Base-by-base conservation (phyloP, 441 rosid genomes). In the Melastoma candidum region DNA sequence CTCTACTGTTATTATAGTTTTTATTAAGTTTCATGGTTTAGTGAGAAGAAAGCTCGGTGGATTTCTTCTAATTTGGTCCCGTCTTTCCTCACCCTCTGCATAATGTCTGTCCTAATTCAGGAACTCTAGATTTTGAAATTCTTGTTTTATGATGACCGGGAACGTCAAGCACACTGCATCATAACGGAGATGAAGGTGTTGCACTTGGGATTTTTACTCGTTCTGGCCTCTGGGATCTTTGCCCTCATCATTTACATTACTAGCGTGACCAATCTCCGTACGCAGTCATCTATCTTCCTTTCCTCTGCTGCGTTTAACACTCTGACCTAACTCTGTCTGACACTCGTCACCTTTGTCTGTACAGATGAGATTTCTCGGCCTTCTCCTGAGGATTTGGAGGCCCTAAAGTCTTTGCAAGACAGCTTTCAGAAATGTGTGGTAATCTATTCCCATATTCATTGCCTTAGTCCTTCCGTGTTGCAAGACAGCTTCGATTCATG, bases 401-500 rank as follows among this genome's bases (percentile, higher is more conserved):
- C 97, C 7, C 63, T 93, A 77, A 80, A 67, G 60, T 78, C 86
- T 47, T 63, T 88, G 14, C 95, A 80, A 67, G 70, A 27, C 68
- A 72, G 61, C 62, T 93, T 93, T 70, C 74, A 71, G 68, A 89
- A 89, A 77, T 93, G 96, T 69, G 95, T 93, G 72, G 96, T 93
- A 72, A 78, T 87, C 75, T 12, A 8, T 49, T 44, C 14, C n/a
- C 25, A 12, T 45, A 12, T 24, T 44, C 12, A 2, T 7, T 2
- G 27, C 44, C 29, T 54, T 1, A 4, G 9, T 13, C 36, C 11
- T 12, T 12, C 12, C 13, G 41, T 1, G 13, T n/a, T 24, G 2
- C 7, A 13, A 13, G 39, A 27, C 51, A 58, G 47, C 41, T 49
- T 48, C 27, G 22, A 44, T 36, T 17, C 29, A 6, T 41, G 11